Percentiles rank a stretch among this genome's conserved stretches.
These are phyloP conservation scores for Ambrosiella cleistominuta DNA, from an alignment of 2,329 filamentous ascomycete genomes.

Conservation along the genomic window DNA sequence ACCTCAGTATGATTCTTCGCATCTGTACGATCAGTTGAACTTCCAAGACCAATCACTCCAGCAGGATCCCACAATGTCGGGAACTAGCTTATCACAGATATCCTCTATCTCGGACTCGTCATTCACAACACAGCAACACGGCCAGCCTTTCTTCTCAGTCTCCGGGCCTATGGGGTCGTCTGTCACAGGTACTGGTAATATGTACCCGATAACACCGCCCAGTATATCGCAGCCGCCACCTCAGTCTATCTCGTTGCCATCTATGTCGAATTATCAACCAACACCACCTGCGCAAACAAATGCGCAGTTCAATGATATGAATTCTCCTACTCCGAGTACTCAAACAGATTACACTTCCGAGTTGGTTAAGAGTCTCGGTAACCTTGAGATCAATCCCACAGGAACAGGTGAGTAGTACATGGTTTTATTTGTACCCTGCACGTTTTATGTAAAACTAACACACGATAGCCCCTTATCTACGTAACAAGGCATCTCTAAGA, in stretches of 20 bases:
- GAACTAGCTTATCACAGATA: not conserved
- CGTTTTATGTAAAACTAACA: constrained; percentile 2
- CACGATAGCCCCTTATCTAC: constrained; percentile 61
- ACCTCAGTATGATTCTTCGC: constrained; percentile 18
- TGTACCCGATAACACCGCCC: constrained; percentile 11
- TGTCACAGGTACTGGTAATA: not conserved
- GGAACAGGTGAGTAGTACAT: constrained; percentile 54
- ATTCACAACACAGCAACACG: constrained; percentile 3
- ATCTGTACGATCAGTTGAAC: constrained; percentile 31
- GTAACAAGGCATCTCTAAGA: constrained; percentile 36
- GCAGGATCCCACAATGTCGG: constrained; percentile 23
- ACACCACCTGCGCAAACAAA: constrained; percentile 6
- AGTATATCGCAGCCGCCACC: constrained; percentile 3
- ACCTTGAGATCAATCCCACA: constrained; percentile 70
- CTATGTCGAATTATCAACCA: not conserved
- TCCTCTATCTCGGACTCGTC: not conserved
- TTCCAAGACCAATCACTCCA: constrained; percentile 29
- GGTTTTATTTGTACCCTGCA: not conserved
- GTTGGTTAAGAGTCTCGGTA: constrained; percentile 65
- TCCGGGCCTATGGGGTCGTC: not conserved
- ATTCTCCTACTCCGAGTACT: constrained; percentile 34
- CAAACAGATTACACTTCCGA: constrained; percentile 52
- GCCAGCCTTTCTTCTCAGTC: constrained; percentile 3
- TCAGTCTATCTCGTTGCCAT: not conserved
- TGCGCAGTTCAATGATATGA: constrained; percentile 4